Conservation (phyloP, 2,329 filamentous ascomycete species). For the Sporothrix curviconia region DNA sequence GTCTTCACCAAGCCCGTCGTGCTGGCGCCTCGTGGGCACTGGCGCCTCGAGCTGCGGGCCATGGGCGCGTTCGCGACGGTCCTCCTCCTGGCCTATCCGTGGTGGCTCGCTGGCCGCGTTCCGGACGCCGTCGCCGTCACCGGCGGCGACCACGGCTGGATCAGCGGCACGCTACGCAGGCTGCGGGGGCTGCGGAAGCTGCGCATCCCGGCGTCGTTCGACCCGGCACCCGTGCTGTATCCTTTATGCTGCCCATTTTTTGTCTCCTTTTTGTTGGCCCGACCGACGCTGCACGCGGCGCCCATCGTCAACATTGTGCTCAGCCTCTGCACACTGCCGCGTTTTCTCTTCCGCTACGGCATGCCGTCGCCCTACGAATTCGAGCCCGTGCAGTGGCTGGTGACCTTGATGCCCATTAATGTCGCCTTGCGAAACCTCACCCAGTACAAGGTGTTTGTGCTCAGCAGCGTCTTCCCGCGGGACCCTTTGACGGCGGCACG, state of each 20-base stretch:
- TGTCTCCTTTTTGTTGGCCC: constrained; percentile 67
- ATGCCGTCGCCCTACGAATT: constrained; percentile 47
- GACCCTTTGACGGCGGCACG: not conserved
- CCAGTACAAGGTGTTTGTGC: constrained; percentile 27
- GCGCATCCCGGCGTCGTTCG: constrained; percentile 67
- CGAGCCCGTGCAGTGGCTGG: constrained; percentile 68
- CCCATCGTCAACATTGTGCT: constrained; percentile 62
- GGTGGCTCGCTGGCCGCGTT: too few relatives aligned
- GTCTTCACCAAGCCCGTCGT: constrained; percentile 43
- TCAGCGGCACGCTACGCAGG: too few relatives aligned
- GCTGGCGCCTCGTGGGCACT: constrained; percentile 38
- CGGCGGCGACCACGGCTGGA: constrained; percentile 15
- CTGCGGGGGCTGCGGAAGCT: constrained; percentile 29
- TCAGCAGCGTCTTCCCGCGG: constrained; percentile 6
- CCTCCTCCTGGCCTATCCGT: constrained; percentile 50
- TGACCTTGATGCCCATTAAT: constrained; percentile 65
- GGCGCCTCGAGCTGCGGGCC: constrained; percentile 42
- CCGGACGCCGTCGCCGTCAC: too few relatives aligned
- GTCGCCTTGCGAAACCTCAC: constrained; percentile 31
- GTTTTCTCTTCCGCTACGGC: constrained; percentile 58
- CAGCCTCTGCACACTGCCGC: constrained; percentile 68
- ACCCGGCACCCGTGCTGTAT: constrained; percentile 86
- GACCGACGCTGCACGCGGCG: constrained; percentile 50
- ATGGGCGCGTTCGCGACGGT: constrained; percentile 30
- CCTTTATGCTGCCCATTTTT: constrained; percentile 70